These are phyloP conservation scores for Sugiyamaella marilandica DNA, from an alignment of 805 yeast genomes.

Conservation along the genomic window DNA sequence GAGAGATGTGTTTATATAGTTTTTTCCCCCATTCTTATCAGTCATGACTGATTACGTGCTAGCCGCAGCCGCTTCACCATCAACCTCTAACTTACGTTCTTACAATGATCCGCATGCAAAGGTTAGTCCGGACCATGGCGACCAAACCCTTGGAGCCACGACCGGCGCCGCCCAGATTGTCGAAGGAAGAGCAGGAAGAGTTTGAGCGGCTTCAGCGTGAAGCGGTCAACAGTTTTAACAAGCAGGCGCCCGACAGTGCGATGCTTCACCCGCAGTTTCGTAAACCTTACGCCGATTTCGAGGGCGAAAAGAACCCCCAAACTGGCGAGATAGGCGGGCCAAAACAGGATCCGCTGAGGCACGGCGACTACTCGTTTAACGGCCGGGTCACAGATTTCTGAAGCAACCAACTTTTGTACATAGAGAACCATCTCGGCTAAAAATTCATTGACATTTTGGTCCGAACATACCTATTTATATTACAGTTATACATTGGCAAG, in stretches of 20 bases:
- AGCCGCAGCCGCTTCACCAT: not conserved
- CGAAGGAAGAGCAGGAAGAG: slow-evolving; percentile 80
- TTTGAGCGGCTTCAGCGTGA: slow-evolving; percentile 79
- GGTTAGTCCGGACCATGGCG: not conserved
- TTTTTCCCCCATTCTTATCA: not conserved
- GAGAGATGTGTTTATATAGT: not conserved
- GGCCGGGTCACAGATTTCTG: slow-evolving; percentile 95
- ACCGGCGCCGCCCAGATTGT: slow-evolving; percentile 67
- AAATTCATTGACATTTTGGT: not conserved
- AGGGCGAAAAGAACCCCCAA: slow-evolving; percentile 85
- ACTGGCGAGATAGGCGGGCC: slow-evolving; percentile 98
- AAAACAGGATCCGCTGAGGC: slow-evolving; percentile 89
- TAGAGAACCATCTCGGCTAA: not conserved
- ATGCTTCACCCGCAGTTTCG: slow-evolving; percentile 57
- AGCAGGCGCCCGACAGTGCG: not conserved
- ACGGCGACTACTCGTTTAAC: slow-evolving; percentile 90
- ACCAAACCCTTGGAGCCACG: slow-evolving; percentile 16
- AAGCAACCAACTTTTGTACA: not conserved
- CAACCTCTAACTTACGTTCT: not conserved
- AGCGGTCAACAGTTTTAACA: slow-evolving; percentile 52
- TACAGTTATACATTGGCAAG: no score
- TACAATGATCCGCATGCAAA: not conserved
- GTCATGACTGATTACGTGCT: slow-evolving; percentile 2
- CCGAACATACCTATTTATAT: no score
- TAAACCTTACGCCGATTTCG: slow-evolving; percentile 87